Evolutionary conservation across 371 early-diverging fungal genomes (phyloP).

Genomic region (Mortierella sp.): DNA sequence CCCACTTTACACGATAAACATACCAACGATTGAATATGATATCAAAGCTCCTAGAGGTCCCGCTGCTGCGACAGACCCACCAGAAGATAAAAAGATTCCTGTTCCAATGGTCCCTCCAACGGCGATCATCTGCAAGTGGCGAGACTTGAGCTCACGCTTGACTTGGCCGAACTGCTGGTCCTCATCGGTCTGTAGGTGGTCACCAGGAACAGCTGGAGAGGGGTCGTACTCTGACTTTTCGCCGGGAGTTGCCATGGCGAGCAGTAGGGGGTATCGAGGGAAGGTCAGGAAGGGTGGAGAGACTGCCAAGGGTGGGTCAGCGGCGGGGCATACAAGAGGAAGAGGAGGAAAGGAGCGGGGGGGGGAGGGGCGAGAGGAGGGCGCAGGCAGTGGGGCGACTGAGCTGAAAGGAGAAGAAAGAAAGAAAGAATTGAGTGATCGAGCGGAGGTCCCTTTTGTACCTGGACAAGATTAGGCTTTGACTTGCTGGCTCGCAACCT

Average conservation of each 20-base stretch:
- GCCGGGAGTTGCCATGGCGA: conserved; percentile 2
- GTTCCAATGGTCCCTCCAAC: conserved; percentile 64
- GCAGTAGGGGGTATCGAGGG: neutral
- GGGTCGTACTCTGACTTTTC: conserved; percentile 14
- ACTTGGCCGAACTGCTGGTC: conserved; percentile 42
- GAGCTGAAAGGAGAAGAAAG: neutral
- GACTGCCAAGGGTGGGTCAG: too few species aligned
- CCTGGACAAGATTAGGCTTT: neutral
- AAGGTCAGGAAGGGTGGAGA: neutral
- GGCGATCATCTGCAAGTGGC: conserved; percentile 51
- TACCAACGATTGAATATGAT: conserved; percentile 78
- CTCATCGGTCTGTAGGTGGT: neutral
- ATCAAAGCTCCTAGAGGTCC: conserved; percentile 86
- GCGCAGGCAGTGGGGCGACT: neutral
- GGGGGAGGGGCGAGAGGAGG: conserved; percentile 1
- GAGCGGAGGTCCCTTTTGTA: too few species aligned
- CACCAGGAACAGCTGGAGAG: neutral
- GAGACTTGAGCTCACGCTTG: conserved; percentile 44
- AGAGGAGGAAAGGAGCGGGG: neutral
- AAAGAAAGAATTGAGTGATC: neutral
- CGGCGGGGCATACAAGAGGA: neutral
- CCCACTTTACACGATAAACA: too few species aligned
- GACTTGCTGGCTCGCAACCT: neutral
- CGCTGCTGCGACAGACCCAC: conserved; percentile 77
- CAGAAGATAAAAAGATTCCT: conserved; percentile 88